Percentiles rank a stretch among this genome's conserved stretches.
Conservation (phyloP, 257 asterid species). For the Solanum lycopersicoides region DNA sequence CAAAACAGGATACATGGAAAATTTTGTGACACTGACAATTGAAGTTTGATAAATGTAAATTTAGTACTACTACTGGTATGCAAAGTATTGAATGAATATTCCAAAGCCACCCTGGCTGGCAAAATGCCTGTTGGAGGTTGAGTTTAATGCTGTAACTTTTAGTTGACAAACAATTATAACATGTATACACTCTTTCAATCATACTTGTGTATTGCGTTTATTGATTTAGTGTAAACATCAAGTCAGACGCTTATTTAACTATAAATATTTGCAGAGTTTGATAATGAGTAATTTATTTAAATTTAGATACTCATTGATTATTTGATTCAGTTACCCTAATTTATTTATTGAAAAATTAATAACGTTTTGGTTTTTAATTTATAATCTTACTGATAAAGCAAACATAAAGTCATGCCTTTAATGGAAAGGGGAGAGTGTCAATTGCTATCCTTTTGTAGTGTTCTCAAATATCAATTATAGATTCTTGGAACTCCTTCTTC, state of each 20-base stretch:
- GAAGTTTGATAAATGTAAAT: constrained; percentile 24
- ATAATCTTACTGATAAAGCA: not conserved
- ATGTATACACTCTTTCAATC: not conserved
- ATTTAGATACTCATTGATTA: not conserved
- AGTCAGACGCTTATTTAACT: not conserved
- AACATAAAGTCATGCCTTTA: not conserved
- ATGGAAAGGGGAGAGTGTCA: not conserved
- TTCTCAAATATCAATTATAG: not conserved
- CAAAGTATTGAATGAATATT: not conserved
- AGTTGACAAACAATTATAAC: constrained; percentile 23
- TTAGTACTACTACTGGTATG: not conserved
- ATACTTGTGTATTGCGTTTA: not conserved
- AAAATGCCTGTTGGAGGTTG: constrained; percentile 23
- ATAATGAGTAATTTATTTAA: not conserved
- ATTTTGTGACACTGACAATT: constrained; percentile 46
- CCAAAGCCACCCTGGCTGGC: constrained; percentile 22
- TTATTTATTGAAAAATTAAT: not conserved
- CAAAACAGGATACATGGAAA: constrained; percentile 72
- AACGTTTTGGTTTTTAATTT: not conserved
- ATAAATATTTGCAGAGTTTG: not conserved
- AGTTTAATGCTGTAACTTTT: constrained; percentile 6
- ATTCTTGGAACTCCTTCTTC: not conserved
- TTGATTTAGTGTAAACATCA: not conserved
- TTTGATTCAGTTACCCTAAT: not conserved
- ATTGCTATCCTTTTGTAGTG: not conserved